These are phyloP conservation scores for Platanthera guangdongensis DNA, from an alignment of 106 monocot species.

Conservation along the genomic window DNA sequence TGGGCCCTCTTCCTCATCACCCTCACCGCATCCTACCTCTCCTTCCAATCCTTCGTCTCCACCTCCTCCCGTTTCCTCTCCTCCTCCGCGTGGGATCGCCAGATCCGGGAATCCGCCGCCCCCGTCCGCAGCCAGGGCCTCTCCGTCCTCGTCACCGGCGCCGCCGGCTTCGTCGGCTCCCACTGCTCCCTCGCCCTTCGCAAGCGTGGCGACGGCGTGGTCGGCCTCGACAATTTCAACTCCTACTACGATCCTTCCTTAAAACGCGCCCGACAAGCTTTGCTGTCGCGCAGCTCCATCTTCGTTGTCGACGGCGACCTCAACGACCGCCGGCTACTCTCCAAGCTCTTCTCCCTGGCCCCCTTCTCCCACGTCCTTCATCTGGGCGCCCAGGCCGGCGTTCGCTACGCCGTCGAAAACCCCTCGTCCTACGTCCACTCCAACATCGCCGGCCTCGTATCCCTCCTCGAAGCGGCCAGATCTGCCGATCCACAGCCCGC, in stretches of 20 bases:
- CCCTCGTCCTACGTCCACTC: slow-evolving; percentile 48
- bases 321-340: no score
- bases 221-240: neutral
- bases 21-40: neutral
- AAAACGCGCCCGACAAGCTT: slow-evolving; percentile 18
- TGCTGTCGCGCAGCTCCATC: slow-evolving; percentile 15
- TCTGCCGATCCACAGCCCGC: slow-evolving; percentile 22
- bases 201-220: neutral
- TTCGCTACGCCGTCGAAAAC: slow-evolving; percentile 31
- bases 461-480: slow-evolving; percentile 17
- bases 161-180: slow-evolving; percentile 1
- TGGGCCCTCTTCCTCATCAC: slow-evolving; percentile 13
- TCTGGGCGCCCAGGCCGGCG: slow-evolving; percentile 34
- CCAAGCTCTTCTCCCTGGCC: slow-evolving; percentile 15
- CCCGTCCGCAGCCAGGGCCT: slow-evolving; percentile 3
- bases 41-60: slow-evolving; percentile 18
- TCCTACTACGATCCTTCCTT: slow-evolving; percentile 3
- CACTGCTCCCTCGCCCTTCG: neutral
- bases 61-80: slow-evolving; percentile 4
- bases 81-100: slow-evolving; percentile 2
- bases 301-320: slow-evolving; percentile 4
- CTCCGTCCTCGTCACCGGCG: slow-evolving; percentile 3
- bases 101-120: slow-evolving; percentile 10
- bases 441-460: slow-evolving; percentile 53
- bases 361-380: slow-evolving; percentile 44